Percentiles rank a stretch among this genome's conserved stretches.
Conservation (phyloP, 306 rosid genomes). For the Pyrus communis region DNA sequence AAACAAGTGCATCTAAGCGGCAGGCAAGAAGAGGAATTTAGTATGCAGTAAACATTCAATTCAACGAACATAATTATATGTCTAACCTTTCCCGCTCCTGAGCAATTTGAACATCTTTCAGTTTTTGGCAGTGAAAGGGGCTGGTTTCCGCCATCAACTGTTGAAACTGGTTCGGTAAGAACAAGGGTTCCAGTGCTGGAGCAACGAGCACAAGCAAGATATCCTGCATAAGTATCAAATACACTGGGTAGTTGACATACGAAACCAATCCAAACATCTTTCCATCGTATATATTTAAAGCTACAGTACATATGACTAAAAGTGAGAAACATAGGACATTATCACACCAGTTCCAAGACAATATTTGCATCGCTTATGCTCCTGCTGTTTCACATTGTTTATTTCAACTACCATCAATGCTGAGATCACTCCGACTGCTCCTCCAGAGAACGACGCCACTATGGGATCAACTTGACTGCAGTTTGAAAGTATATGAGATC, state of each 20-base stretch:
- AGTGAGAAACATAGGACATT: neutral
- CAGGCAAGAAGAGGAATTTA: neutral
- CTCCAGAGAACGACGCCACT: constrained; percentile 97
- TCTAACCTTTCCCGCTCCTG: constrained; percentile 93
- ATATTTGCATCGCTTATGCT: constrained; percentile 93
- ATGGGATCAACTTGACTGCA: constrained; percentile 97
- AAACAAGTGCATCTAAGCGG: neutral
- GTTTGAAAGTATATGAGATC: constrained; percentile 9
- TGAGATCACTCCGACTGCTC: constrained; percentile 95
- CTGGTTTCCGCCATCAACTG: constrained; percentile 41
- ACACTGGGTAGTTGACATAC: neutral
- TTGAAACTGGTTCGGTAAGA: constrained; percentile 63
- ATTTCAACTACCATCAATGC: constrained; percentile 96
- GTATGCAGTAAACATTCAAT: neutral
- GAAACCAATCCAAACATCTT: constrained; percentile 2
- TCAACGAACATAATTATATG: neutral
- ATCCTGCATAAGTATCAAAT: constrained; percentile 35
- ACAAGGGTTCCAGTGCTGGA: constrained; percentile 24
- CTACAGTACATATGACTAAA: neutral
- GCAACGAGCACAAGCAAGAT: constrained; percentile 4
- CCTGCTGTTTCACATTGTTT: constrained; percentile 92
- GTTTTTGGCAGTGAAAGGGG: constrained; percentile 65
- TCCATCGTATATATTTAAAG: neutral
- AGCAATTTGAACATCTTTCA: constrained; percentile 90
- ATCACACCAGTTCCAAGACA: constrained; percentile 92